These are phyloP conservation scores for Magnolia kwangsiensis DNA, from an alignment of 164 flowering plant species.

Conservation along the genomic window DNA sequence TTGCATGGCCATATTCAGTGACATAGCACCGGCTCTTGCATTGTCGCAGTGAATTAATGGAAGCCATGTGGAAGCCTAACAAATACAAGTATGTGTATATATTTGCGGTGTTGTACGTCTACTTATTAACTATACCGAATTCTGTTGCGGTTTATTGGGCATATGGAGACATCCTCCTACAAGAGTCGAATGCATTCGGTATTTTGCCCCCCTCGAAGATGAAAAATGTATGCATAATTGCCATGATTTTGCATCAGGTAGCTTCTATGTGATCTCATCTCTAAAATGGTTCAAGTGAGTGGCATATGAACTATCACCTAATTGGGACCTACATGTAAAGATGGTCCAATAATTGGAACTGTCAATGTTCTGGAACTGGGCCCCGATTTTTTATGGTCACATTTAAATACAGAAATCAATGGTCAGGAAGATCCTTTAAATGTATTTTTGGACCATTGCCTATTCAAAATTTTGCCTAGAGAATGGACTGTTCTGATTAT, in stretches of 20 bases:
- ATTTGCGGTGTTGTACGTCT: slow-evolving; percentile 5
- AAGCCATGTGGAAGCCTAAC: slow-evolving; percentile 17
- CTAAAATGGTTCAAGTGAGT: not conserved
- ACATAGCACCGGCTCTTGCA: not conserved
- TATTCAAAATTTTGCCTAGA: too few relatives aligned
- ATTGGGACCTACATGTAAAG: too few relatives aligned
- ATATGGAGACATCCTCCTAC: slow-evolving; percentile 12
- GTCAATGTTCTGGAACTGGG: too few relatives aligned
- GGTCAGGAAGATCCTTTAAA: too few relatives aligned
- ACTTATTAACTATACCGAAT: slow-evolving; percentile 9
- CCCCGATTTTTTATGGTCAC: too few relatives aligned
- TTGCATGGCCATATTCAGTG: not conserved
- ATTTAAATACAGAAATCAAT: too few relatives aligned
- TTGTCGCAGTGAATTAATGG: slow-evolving; percentile 13
- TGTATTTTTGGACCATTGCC: too few relatives aligned
- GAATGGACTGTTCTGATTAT: too few relatives aligned
- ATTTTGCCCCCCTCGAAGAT: slow-evolving; percentile 4
- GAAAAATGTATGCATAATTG: slow-evolving; percentile 7
- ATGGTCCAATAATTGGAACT: too few relatives aligned
- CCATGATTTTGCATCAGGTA: slow-evolving; percentile 18
- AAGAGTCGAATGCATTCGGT: slow-evolving; percentile 9
- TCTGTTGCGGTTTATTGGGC: slow-evolving; percentile 16
- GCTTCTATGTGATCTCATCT: slow-evolving; percentile 1
- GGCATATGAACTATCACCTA: too few relatives aligned
- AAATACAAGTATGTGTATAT: slow-evolving; percentile 12